A percentile compares a stretch with the other conserved stretches of the same genome.
Conservation (phyloP, 345 rosid genomes). For the Brassica napus region Da-Ae NC_063439.1:17507001-17507500, state of each 20-base stretch:
- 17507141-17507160: slow-evolving; percentile 7
- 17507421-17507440: slow-evolving; percentile 81
- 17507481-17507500: slow-evolving; percentile 79
- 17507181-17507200: slow-evolving; percentile 96
- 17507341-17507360: slow-evolving; percentile 18
- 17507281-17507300: slow-evolving; percentile 69
- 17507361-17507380: background rate
- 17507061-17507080: slow-evolving; percentile 43
- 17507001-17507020: slow-evolving; percentile 29
- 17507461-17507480: slow-evolving; percentile 64
- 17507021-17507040: slow-evolving; percentile 40
- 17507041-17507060: slow-evolving; percentile 40
- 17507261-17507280: slow-evolving; percentile 67
- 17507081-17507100: slow-evolving; percentile 4
- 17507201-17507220: slow-evolving; percentile 68
- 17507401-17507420: slow-evolving; percentile 57
- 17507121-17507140: slow-evolving; percentile 1
- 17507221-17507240: slow-evolving; percentile 68
- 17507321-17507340: background rate
- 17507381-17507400: slow-evolving; percentile 6
- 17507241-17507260: slow-evolving; percentile 88
- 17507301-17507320: slow-evolving; percentile 87
- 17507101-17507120: slow-evolving; percentile 3
- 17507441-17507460: slow-evolving; percentile 78
- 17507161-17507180: slow-evolving; percentile 19